Base-by-base conservation (phyloP, 306 rosid genomes). In the Boehmeria nivea region DNA sequence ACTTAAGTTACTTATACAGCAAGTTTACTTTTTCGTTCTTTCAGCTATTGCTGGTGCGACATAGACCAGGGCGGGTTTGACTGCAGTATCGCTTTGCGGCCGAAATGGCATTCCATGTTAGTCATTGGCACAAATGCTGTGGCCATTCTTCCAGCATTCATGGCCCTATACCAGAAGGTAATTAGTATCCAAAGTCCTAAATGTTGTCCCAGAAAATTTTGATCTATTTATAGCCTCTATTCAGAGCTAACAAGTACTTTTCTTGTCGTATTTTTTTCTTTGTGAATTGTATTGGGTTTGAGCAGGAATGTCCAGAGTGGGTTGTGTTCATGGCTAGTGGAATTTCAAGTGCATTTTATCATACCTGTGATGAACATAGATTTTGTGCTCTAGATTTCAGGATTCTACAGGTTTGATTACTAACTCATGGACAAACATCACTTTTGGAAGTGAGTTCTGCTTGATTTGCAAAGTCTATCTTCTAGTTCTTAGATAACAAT, bases 281-380 rank as follows among this genome's bases (percentile, higher is more conserved):
- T 4, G 36, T 31, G 36, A 31, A 31, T 31, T 31, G 5, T 4
- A 11, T 46, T 20, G 27, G 2, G 31, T 15, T 6, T 34, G 39
- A 28, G 23, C 66, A 61, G 66, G 66, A 52, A 61, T 46, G 18
- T n/a, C 46, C 66, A 22, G 56, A 61, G 9, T 48, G 28, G 28
- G 21, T 60, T 2, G 38, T 47, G 33, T 60, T 61, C 66, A 47
- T 61, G 46, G 21, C 57, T 34, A 61, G 66, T 61, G 66, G 66
- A 48, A 61, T 47, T 20, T 21, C 65, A 33, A 60, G 65, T 15
- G 56, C 56, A 19, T 13, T 60, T 3, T 60, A 60, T 47, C 65
- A 46, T 34, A 4, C 44, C 1, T 60, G 65, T 21, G 56, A 47
- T 21, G 55, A 31, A n/a, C 44, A 39, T 18, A 12, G 21, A 18